phyloP scores from a whole-genome alignment of 306 rosid species.

The Cicer bijugum region DNA sequence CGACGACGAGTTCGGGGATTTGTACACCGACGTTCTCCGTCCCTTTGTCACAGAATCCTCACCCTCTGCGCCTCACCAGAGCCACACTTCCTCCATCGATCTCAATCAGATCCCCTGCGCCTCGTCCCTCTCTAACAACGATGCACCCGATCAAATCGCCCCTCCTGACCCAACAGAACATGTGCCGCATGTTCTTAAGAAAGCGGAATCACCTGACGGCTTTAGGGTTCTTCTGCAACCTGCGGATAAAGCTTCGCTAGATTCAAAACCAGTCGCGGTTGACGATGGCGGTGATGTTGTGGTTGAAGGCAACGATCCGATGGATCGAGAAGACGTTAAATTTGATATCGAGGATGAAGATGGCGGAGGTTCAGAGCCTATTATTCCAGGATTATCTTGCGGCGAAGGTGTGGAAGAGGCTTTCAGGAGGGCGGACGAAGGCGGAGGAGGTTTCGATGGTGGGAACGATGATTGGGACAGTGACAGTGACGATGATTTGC shows the following conservation, averaged over 20 bases:
- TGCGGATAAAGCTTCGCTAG: slow-evolving; percentile 34
- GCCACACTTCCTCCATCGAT: slow-evolving; percentile 57
- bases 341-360: slow-evolving; percentile 83
- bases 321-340: slow-evolving; percentile 66
- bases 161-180: slow-evolving; percentile 40
- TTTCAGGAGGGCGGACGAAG: slow-evolving; percentile 42
- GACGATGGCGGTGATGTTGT: neutral
- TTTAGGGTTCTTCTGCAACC: slow-evolving; percentile 33
- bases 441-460: slow-evolving; percentile 43
- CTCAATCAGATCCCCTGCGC: slow-evolving; percentile 58
- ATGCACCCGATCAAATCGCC: slow-evolving; percentile 51
- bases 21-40: slow-evolving; percentile 82
- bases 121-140: slow-evolving; percentile 49
- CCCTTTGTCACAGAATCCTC: slow-evolving; percentile 64
- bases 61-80: slow-evolving; percentile 47
- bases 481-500: slow-evolving; percentile 94
- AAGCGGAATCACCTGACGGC: slow-evolving; percentile 9
- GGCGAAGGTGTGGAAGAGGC: slow-evolving; percentile 34
- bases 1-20: slow-evolving; percentile 99
- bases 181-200: neutral
- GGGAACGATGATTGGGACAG: slow-evolving; percentile 88
- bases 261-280: slow-evolving; percentile 38
- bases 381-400: slow-evolving; percentile 77
- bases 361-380: slow-evolving; percentile 58
- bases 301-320: slow-evolving; percentile 52